Base-by-base conservation (phyloP, 768 basidiomycete species). In the Gymnopilus dilepis region DNA sequence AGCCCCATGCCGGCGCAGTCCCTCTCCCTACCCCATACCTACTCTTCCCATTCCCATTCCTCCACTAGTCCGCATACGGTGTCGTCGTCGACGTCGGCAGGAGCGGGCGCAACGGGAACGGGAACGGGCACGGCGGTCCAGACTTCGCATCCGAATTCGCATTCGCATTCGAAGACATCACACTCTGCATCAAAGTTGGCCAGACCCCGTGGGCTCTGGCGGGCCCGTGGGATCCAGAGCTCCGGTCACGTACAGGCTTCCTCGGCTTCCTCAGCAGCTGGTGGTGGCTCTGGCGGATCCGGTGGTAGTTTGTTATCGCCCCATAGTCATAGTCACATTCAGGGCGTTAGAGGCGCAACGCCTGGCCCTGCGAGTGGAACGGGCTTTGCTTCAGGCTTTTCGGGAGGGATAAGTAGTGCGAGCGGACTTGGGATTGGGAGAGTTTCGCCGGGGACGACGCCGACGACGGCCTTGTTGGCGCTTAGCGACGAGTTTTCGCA, bases 141-240 rank as follows among this genome's bases (percentile, higher is more conserved):
- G n/a, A n/a, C n/a, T n/a, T n/a, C n/a, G n/a, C n/a, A n/a, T n/a
- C n/a, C n/a, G n/a, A n/a, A n/a, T n/a, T n/a, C n/a, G n/a, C n/a
- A n/a, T n/a, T n/a, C n/a, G n/a, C n/a, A n/a, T n/a, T n/a, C n/a
- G n/a, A n/a, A n/a, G n/a, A n/a, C n/a, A n/a, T n/a, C n/a, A n/a
- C n/a, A n/a, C n/a, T n/a, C n/a, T n/a, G n/a, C n/a, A n/a, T n/a
- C 37, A 17, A 43, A 33, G 26, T 19, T 50, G 31, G 45, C 70
- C 37, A 72, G 75, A 48, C 80, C 80, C 64, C 76, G 71, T 63
- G 82, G 81, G 48, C 67, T 82, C 24, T 83, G 80, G 81, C 79
- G 75, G 69, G 78, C 75, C 70, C 78, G 80, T 67, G 76, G 74
- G 69, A 78, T 70, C 67, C 71, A 72, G 60, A 70, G 52, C 72